These are phyloP conservation scores for Solanum hybrid DNA, from an alignment of 305 asterid genomes.

Conservation along the genomic window DNA sequence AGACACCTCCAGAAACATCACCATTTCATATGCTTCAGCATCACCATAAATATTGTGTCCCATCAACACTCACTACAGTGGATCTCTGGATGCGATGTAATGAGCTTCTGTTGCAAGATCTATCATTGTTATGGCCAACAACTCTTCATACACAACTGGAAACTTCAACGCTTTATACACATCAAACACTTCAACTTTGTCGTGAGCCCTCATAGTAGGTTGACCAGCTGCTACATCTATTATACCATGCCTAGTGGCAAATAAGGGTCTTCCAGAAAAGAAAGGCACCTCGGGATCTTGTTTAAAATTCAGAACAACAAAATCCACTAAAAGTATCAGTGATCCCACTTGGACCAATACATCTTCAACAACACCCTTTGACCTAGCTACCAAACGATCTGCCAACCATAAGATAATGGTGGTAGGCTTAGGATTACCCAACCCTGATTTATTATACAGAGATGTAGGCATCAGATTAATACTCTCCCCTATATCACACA, in stretches of 20 bases:
- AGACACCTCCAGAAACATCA: not conserved
- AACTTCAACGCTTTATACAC: not conserved
- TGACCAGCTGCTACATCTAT: not conserved
- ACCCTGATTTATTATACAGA: not conserved
- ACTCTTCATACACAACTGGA: not conserved
- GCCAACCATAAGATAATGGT: not conserved
- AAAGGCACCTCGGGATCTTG: not conserved
- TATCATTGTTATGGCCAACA: not conserved
- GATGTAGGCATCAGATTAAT: not conserved
- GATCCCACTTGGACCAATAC: not conserved
- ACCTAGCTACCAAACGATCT: not conserved
- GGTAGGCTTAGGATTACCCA: not conserved
- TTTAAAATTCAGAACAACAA: not conserved
- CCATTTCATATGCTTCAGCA: not conserved
- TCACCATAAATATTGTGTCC: not conserved
- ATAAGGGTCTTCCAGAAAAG: not conserved
- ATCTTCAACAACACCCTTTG: not conserved
- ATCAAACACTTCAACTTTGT: not conserved
- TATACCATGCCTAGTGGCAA: not conserved
- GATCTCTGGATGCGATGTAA: not conserved
- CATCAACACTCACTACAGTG: not conserved
- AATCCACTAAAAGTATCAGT: too few species aligned
- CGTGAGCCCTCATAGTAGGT: not conserved
- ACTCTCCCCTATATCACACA: not conserved
- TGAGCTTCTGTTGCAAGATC: not conserved